Conservation (phyloP, 2,329 filamentous ascomycete species). For the Talaromyces sp. region DNA sequence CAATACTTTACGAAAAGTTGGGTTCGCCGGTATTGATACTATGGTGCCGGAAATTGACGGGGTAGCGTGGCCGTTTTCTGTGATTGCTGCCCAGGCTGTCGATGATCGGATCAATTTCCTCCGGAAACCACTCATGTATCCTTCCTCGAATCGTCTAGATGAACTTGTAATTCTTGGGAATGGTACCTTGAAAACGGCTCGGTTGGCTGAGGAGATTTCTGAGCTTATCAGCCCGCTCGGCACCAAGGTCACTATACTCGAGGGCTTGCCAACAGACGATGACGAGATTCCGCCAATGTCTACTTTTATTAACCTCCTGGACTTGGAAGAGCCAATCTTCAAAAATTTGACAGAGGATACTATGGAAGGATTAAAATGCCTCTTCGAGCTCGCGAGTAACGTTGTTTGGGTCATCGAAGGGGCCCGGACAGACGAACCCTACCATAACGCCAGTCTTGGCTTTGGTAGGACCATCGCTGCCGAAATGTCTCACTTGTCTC, state of each 20-base stretch:
- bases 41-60: not conserved
- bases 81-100: not conserved
- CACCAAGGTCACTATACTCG: not conserved
- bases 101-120: not conserved
- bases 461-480: conserved; percentile 6
- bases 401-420: conserved; percentile 18
- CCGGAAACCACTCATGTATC: not conserved
- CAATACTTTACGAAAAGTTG: not conserved
- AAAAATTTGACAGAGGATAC: conserved; percentile 19
- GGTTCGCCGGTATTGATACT: conserved; percentile 12
- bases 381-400: not conserved
- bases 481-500: conserved; percentile 11
- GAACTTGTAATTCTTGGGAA: not conserved
- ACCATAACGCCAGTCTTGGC: conserved; percentile 11
- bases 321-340: conserved; percentile 22
- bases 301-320: not conserved
- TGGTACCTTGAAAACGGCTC: not conserved
- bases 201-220: not conserved
- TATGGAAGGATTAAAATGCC: conserved; percentile 18
- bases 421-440: conserved; percentile 3
- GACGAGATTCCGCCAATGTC: not conserved
- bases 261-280: not conserved
- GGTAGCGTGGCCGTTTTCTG: not conserved
- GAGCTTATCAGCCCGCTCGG: not conserved
- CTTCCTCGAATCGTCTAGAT: too few relatives aligned